phyloP scores from a whole-genome alignment of 768 basidiomycete genomes.

The Pulveroboletus sp. region DNA sequence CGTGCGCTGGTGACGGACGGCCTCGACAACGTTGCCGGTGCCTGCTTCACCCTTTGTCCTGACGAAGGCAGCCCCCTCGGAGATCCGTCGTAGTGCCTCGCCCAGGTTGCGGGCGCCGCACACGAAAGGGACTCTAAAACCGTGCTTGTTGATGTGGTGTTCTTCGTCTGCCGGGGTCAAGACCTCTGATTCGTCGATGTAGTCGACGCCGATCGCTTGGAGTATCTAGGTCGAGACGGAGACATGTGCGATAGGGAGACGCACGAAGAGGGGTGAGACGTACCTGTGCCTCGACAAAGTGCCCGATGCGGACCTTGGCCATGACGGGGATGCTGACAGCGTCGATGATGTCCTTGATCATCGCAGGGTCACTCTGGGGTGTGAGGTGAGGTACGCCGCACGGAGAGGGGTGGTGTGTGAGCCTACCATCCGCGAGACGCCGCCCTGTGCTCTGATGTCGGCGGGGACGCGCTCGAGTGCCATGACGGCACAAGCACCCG shows the following conservation, averaged over 20 bases:
- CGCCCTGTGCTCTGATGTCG: slow-evolving; percentile 87
- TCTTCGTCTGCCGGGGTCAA: slow-evolving; percentile 95
- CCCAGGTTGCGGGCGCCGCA: slow-evolving; percentile 95
- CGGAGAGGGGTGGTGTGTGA: background rate
- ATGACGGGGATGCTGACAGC: slow-evolving; percentile 97
- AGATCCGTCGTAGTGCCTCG: slow-evolving; percentile 92
- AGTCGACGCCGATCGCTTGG: slow-evolving; percentile 92
- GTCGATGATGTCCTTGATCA: slow-evolving; percentile 95
- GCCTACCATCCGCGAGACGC: slow-evolving; percentile 92
- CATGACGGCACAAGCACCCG: slow-evolving; percentile 98
- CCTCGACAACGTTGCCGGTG: slow-evolving; percentile 88
- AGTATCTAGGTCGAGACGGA: slow-evolving; percentile 56
- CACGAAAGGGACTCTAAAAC: slow-evolving; percentile 92
- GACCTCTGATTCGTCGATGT: slow-evolving; percentile 93
- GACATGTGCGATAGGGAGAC: background rate
- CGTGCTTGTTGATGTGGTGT: slow-evolving; percentile 95
- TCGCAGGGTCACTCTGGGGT: slow-evolving; percentile 78
- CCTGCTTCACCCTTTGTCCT: slow-evolving; percentile 95
- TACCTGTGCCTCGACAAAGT: slow-evolving; percentile 95
- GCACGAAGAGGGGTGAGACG: slow-evolving; percentile 1
- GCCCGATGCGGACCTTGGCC: slow-evolving; percentile 94
- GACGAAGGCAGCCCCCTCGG: slow-evolving; percentile 97
- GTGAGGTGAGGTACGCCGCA: background rate
- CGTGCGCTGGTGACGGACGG: slow-evolving; percentile 86
- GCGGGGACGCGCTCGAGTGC: slow-evolving; percentile 93